These are phyloP conservation scores for Olyra latifolia DNA, from an alignment of 176 grass and related monocot genomes.

Conservation along the genomic window DNA sequence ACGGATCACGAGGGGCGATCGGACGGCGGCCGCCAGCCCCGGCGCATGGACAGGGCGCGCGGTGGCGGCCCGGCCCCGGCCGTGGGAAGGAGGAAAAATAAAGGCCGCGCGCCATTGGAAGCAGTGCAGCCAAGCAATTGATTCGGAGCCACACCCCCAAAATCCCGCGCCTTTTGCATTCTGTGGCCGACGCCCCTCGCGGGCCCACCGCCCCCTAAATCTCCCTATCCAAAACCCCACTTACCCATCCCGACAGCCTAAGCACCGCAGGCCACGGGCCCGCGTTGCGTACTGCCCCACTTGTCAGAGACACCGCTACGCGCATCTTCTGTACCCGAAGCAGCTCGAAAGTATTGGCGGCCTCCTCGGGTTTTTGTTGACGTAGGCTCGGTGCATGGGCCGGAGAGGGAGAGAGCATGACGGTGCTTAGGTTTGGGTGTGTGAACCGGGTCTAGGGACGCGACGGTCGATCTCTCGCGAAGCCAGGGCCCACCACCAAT, in stretches of 20 bases:
- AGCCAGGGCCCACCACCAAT: conserved; percentile 18
- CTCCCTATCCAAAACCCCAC: conserved; percentile 27
- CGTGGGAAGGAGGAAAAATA: not conserved
- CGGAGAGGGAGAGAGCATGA: too few species aligned
- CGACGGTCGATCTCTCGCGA: not conserved
- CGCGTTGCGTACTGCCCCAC: rapidly evolving
- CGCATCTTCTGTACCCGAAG: not conserved
- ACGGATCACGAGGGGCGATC: not conserved
- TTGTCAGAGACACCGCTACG: not conserved
- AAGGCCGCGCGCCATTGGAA: not conserved
- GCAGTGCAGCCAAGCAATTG: conserved; percentile 14
- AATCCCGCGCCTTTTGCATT: conserved; percentile 20
- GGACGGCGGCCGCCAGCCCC: too few species aligned
- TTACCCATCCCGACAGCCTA: not conserved
- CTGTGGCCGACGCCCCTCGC: conserved; percentile 27
- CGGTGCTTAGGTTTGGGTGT: too few species aligned
- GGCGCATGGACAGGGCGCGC: not conserved
- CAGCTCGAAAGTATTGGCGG: not conserved
- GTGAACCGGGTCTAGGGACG: not conserved
- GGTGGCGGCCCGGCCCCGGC: not conserved
- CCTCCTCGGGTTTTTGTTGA: not conserved
- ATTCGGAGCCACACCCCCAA: conserved; percentile 39
- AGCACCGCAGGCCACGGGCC: not conserved
- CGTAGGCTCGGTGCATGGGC: conserved; percentile 15
- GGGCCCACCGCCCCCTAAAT: conserved; percentile 39